These are phyloP conservation scores for Solanum pinnatisectum DNA, from an alignment of 257 asterid genomes.

Conservation along the genomic window DNA sequence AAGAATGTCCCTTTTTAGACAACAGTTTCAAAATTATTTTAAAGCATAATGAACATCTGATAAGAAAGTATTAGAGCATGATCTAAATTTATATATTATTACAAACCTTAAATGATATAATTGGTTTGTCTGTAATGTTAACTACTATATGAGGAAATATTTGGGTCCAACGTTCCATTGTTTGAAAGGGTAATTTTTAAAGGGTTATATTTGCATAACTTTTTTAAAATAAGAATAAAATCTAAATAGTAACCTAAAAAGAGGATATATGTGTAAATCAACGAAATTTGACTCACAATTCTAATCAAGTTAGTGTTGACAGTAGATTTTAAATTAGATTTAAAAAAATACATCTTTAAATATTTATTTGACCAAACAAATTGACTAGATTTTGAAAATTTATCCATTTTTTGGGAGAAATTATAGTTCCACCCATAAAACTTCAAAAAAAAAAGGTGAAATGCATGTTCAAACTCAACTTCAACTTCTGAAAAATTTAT, in stretches of 20 bases:
- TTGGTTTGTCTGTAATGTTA: no score
- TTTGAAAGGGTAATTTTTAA: background rate
- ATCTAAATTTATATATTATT: no score
- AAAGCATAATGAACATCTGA: background rate
- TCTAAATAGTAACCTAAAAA: background rate
- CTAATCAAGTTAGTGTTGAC: background rate
- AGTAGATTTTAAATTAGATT: background rate
- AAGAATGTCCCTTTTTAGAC: no score
- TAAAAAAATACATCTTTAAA: background rate
- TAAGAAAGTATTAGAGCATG: no score
- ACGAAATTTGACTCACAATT: background rate
- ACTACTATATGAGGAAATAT: background rate
- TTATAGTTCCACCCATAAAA: background rate
- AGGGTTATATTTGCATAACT: background rate
- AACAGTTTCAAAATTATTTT: no score
- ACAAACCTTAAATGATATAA: background rate
- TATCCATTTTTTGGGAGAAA: background rate
- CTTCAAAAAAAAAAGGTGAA: background rate
- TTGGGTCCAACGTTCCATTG: background rate
- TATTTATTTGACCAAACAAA: background rate
- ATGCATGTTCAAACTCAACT: background rate
- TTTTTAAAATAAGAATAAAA: background rate
- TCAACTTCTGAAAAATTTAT: background rate
- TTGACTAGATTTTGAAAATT: background rate
- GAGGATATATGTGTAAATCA: background rate